Conservation (phyloP, 2,329 filamentous ascomycete genomes). For the Ophiostoma sp. region DNA sequence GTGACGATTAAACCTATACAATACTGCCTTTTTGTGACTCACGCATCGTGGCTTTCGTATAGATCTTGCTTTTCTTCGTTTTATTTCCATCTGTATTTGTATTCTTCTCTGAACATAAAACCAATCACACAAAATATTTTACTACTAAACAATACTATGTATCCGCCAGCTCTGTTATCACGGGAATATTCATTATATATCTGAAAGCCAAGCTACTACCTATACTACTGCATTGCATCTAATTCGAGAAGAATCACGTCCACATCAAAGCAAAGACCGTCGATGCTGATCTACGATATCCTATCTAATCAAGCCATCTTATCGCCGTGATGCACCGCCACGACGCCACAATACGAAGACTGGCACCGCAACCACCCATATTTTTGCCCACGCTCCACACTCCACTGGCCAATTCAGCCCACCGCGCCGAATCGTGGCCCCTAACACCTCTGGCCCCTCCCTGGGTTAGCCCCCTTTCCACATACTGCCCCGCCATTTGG, state of each 20-base stretch:
- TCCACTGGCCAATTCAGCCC: neutral
- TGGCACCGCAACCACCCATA: neutral
- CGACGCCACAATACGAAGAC: neutral
- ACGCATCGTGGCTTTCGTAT: too few species aligned
- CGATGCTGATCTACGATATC: neutral
- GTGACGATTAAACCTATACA: too few species aligned
- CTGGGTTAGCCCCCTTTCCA: neutral
- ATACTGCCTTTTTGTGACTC: too few species aligned
- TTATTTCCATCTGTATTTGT: too few species aligned
- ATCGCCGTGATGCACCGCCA: neutral
- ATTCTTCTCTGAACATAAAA: too few species aligned
- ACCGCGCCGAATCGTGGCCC: neutral
- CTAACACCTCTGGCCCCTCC: neutral
- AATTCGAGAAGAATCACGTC: neutral
- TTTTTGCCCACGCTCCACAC: neutral
- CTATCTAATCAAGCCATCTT: conserved; percentile 7
- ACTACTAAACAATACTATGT: too few species aligned
- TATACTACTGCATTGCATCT: neutral
- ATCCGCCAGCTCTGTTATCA: too few species aligned
- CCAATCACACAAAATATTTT: too few species aligned
- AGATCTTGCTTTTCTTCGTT: too few species aligned
- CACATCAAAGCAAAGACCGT: neutral
- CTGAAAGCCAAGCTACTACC: too few species aligned
- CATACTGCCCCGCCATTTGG: conserved; percentile 1
- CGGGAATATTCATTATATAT: too few species aligned